Evolutionary conservation across 768 basidiomycete species (phyloP), one percentile per base, ranked within the genome.

Genomic region (Phanerochaete carnosa): DNA sequence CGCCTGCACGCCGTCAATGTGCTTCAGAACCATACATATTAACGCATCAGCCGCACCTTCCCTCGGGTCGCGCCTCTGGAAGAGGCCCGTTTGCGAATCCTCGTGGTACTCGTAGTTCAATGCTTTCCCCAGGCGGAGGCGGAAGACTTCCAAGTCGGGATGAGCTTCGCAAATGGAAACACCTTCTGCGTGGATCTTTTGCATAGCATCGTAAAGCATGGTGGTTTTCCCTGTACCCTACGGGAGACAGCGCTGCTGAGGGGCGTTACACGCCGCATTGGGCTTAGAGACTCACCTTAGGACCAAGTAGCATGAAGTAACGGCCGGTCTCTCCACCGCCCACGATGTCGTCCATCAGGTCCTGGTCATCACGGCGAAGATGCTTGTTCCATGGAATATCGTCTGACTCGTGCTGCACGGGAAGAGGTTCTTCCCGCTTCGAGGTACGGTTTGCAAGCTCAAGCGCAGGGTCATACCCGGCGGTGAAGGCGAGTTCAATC

Each of bases 61-160:
- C 69, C 88, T 75, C 19, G 93, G 92, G 76, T 96, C 92, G 43
- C 87, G 78, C 58, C 92, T 75, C 68, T 91, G 90, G 74, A 94
- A 94, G 23, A 95, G 73, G 8, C 86, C 87, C 2, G 84, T 86
- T 70, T 92, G 90, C 26, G 86, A 88, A 69, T 92, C 90, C 74
- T 92, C 90, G 62, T 89, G 87, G 75, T 81, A 94, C 70, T 96
- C 94, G 67, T 87, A 94, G 66, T 94, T 91, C 45, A 94, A 74
- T 12, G 90, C 87, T 72, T 93, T 93, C 50, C 94, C 94, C 26
- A 96, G 79, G 45, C 92, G 85, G 43, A 94, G 79, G 58, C 89
- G 81, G 75, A 95, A 93, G 32, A 95, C 90, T 71, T 94, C 90
- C 19, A 95, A 78, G 73, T 94, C 90, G 22, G 90, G 90, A 72